Evolutionary conservation across 129 eudicot species (phyloP).

Genomic region (Ambrosia trifida): DNA sequence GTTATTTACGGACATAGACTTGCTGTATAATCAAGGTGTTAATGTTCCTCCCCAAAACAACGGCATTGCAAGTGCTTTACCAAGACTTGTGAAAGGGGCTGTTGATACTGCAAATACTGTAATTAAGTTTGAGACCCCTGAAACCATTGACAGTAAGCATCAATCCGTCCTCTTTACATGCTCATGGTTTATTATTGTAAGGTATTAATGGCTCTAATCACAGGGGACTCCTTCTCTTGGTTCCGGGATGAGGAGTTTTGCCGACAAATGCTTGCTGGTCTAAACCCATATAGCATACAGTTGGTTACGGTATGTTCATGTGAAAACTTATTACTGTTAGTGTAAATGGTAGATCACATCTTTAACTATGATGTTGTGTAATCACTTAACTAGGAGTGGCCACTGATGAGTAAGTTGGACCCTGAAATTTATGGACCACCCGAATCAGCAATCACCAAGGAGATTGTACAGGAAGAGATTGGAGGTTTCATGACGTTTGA

Average conservation of each 20-base stretch:
- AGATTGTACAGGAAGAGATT: slow-evolving; percentile 56
- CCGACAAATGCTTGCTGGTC: slow-evolving; percentile 78
- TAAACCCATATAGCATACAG: slow-evolving; percentile 60
- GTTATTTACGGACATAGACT: slow-evolving; percentile 54
- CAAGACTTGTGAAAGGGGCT: slow-evolving; percentile 51
- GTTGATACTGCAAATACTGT: slow-evolving; percentile 30
- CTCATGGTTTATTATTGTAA: not conserved
- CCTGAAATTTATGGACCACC: slow-evolving; percentile 68
- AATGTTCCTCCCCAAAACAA: slow-evolving; percentile 28
- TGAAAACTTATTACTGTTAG: not conserved
- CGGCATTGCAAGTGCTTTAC: slow-evolving; percentile 25
- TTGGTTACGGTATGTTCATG: slow-evolving; percentile 54
- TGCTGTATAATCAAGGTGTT: slow-evolving; percentile 63
- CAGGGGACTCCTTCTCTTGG: slow-evolving; percentile 83
- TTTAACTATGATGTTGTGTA: not conserved
- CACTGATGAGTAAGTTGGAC: slow-evolving; percentile 67
- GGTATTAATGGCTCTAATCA: slow-evolving; percentile 3
- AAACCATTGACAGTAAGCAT: slow-evolving; percentile 52
- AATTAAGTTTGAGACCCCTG: slow-evolving; percentile 62
- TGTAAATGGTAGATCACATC: not conserved
- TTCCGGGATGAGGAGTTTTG: slow-evolving; percentile 73
- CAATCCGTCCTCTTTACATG: not conserved
- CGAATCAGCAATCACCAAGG: slow-evolving; percentile 70
- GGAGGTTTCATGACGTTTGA: slow-evolving; percentile 52
- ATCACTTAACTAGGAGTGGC: slow-evolving; percentile 61